These are phyloP conservation scores for Pichia nakasei DNA, from an alignment of 805 yeast genomes.

Conservation along the genomic window DNA sequence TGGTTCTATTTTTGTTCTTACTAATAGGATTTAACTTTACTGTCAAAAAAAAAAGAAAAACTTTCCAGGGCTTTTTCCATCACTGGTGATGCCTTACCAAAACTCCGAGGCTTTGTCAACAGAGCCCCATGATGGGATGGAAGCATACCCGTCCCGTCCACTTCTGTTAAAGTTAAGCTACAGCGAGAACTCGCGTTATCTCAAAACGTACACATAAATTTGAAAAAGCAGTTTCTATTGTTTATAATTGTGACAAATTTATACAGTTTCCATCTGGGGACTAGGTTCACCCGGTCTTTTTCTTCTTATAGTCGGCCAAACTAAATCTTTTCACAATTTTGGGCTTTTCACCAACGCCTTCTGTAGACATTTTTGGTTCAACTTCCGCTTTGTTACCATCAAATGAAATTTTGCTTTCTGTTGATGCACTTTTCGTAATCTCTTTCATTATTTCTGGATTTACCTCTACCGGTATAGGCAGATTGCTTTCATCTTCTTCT, in stretches of 20 bases:
- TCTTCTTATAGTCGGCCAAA: constrained; percentile 66
- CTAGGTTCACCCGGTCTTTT: constrained; percentile 15
- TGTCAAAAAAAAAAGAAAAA: too few relatives aligned
- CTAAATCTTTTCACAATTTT: constrained; percentile 50
- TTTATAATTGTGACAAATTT: too few relatives aligned
- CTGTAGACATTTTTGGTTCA: not conserved
- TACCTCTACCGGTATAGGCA: constrained; percentile 12
- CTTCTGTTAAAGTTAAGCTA: constrained; percentile 1
- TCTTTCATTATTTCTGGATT: constrained; percentile 4
- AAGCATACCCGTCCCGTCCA: too few relatives aligned
- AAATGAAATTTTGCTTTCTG: not conserved
- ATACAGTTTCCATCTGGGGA: too few relatives aligned
- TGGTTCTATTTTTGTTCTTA: too few relatives aligned
- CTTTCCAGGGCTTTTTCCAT: too few relatives aligned
- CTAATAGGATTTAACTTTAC: too few relatives aligned
- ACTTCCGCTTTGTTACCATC: not conserved
- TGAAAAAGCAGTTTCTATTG: too few relatives aligned
- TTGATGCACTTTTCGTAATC: not conserved
- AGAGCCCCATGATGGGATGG: too few relatives aligned
- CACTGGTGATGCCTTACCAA: too few relatives aligned
- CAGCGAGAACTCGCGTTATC: constrained; percentile 1
- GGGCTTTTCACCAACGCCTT: constrained; percentile 18
- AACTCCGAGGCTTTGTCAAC: too few relatives aligned
- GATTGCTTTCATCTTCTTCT: not conserved
- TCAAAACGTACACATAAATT: too few relatives aligned